Evolutionary conservation across 768 basidiomycete genomes (phyloP).

Genomic region (Rubroboletus satanas): DNA sequence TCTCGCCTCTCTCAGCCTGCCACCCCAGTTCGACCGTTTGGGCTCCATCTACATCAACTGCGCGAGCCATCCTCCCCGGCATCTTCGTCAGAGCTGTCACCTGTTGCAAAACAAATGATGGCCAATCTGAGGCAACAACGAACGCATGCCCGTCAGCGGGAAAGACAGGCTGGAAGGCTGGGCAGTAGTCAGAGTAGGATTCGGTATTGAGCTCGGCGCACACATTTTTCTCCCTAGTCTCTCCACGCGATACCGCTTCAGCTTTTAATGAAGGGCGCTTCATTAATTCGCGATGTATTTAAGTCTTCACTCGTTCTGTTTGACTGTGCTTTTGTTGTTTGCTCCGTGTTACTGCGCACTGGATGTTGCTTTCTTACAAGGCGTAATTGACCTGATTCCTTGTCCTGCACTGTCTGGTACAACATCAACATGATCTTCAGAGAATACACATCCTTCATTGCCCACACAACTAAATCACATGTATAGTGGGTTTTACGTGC

Average conservation of each 20-base stretch:
- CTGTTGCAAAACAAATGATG: slow-evolving; percentile 66
- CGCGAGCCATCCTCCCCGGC: slow-evolving; percentile 52
- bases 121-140: slow-evolving; percentile 48
- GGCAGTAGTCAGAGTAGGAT: slow-evolving; percentile 32
- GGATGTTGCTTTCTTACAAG: background rate
- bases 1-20: slow-evolving; percentile 35
- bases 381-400: background rate
- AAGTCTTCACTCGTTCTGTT: slow-evolving; percentile 9
- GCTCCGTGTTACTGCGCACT: background rate
- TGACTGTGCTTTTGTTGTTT: slow-evolving; percentile 1
- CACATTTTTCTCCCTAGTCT: background rate
- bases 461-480: too few species aligned
- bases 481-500: too few species aligned
- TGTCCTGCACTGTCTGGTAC: background rate
- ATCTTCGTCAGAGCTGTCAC: slow-evolving; percentile 71
- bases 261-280: slow-evolving; percentile 9
- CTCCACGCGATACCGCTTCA: slow-evolving; percentile 11
- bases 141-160: slow-evolving; percentile 31
- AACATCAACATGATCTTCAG: too few species aligned
- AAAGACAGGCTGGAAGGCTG: slow-evolving; percentile 28
- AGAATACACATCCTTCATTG: too few species aligned
- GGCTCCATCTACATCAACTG: slow-evolving; percentile 31
- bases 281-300: slow-evolving; percentile 16
- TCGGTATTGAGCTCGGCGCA: slow-evolving; percentile 20
- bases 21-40: slow-evolving; percentile 45